phyloP scores from a whole-genome alignment of 1,139 yeast genomes.

The Suhomyces chickasaworum region DNA sequence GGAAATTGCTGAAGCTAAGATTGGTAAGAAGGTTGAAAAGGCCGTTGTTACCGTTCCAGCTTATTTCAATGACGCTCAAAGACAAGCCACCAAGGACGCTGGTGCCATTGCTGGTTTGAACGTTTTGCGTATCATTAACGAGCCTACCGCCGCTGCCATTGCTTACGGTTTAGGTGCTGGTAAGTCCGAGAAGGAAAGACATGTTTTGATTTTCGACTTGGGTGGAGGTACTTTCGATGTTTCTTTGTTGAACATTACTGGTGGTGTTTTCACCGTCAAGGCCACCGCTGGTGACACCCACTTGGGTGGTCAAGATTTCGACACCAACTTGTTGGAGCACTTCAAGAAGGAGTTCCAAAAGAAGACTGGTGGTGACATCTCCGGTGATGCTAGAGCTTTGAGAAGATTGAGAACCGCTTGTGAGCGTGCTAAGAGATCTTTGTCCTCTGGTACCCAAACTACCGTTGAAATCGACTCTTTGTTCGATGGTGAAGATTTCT shows the following conservation, averaged over 20 bases:
- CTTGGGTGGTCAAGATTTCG: constrained; percentile 99
- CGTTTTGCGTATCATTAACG: constrained; percentile 95
- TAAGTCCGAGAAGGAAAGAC: constrained; percentile 84
- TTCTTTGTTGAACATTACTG: constrained; percentile 93
- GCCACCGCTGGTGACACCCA: constrained; percentile 99
- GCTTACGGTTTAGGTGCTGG: constrained; percentile 98
- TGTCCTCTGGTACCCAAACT: constrained; percentile 95
- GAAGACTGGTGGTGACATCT: constrained; percentile 93
- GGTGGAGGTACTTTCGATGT: constrained; percentile 99
- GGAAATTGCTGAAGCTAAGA: constrained; percentile 96
- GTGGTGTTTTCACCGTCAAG: constrained; percentile 99
- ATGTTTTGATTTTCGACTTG: constrained; percentile 90
- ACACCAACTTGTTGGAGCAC: constrained; percentile 92
- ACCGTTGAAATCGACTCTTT: constrained; percentile 96
- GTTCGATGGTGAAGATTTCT: constrained; percentile 95
- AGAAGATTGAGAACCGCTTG: constrained; percentile 99
- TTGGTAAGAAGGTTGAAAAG: constrained; percentile 90
- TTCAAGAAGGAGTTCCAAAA: constrained; percentile 95
- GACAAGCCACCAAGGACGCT: constrained; percentile 98
- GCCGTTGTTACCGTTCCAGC: constrained; percentile 98
- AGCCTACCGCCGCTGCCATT: constrained; percentile 98
- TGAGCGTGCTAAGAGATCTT: constrained; percentile 99
- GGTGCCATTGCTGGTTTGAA: constrained; percentile 97
- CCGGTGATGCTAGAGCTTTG: constrained; percentile 92
- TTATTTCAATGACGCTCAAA: constrained; percentile 95